phyloP scores from a whole-genome alignment of 2,329 filamentous ascomycete species.

The Pyrenophora teres region DNA sequence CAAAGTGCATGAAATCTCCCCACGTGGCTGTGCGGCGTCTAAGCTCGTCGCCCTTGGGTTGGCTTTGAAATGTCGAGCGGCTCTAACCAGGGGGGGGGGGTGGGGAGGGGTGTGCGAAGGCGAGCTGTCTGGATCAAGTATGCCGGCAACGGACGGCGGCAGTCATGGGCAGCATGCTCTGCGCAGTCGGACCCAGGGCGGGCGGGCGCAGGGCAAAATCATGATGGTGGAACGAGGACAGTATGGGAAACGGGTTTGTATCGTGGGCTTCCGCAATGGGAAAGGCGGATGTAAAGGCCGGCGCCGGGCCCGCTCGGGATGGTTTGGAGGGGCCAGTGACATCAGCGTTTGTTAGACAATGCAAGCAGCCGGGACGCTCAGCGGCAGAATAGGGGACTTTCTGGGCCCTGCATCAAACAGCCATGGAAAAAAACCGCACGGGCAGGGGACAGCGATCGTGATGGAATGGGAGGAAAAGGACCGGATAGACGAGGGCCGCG shows the following conservation, averaged over 20 bases:
- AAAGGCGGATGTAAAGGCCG: not conserved
- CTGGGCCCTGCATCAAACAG: slow-evolving; percentile 12
- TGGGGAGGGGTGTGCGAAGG: no score
- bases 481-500: slow-evolving; percentile 5
- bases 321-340: slow-evolving; percentile 4
- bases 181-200: not conserved
- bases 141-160: not conserved
- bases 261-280: slow-evolving; percentile 7
- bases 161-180: not conserved
- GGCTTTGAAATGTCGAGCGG: not conserved
- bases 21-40: slow-evolving; percentile 8
- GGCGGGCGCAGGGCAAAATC: not conserved
- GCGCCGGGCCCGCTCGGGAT: slow-evolving; percentile 2
- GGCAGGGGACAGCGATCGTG: not conserved
- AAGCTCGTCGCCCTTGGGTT: not conserved
- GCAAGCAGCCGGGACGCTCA: slow-evolving; percentile 12
- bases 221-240: not conserved
- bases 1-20: not conserved
- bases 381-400: slow-evolving; percentile 8
- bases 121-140: no score
- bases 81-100: not conserved
- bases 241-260: not conserved
- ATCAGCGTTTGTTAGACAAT: slow-evolving; percentile 7
- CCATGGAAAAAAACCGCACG: not conserved
- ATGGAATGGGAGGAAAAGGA: slow-evolving; percentile 5